These are phyloP conservation scores for Acer negundo DNA, from an alignment of 345 rosid genomes.

Conservation along the genomic window DNA sequence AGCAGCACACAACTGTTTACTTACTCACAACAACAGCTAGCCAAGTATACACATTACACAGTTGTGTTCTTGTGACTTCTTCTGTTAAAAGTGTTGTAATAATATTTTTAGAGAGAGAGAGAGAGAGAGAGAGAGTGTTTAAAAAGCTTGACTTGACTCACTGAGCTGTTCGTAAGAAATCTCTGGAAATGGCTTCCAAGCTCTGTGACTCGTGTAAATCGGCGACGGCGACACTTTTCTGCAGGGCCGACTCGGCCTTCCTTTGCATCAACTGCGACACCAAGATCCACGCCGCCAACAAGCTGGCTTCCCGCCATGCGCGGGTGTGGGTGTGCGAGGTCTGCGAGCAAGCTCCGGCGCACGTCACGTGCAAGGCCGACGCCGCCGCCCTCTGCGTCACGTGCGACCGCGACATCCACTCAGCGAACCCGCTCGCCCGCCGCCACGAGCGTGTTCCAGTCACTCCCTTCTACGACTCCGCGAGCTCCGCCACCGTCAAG, in stretches of 20 bases:
- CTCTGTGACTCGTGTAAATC: slow-evolving; percentile 95
- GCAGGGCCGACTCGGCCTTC: slow-evolving; percentile 93
- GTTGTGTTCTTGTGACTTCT: background rate
- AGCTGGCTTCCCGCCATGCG: slow-evolving; percentile 93
- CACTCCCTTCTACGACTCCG: slow-evolving; percentile 71
- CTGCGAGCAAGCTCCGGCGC: slow-evolving; percentile 99
- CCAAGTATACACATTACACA: slow-evolving; percentile 13
- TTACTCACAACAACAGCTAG: background rate
- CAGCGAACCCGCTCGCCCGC: slow-evolving; percentile 88
- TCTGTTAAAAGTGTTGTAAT: background rate
- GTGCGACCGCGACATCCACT: slow-evolving; percentile 98
- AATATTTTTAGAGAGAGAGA: background rate
- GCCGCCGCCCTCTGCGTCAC: slow-evolving; percentile 96
- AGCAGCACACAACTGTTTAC: slow-evolving; percentile 1
- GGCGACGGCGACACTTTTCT: slow-evolving; percentile 79
- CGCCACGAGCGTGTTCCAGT: slow-evolving; percentile 92
- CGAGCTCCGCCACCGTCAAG: slow-evolving; percentile 38
- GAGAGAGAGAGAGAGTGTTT: background rate
- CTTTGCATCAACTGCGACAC: slow-evolving; percentile 84
- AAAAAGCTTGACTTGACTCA: background rate
- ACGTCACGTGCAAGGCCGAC: slow-evolving; percentile 97
- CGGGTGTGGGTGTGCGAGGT: slow-evolving; percentile 93
- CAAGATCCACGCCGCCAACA: slow-evolving; percentile 88
- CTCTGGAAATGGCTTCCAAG: slow-evolving; percentile 68
- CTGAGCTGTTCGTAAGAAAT: background rate